Evolutionary conservation across 768 basidiomycete species (phyloP).

Genomic region (Hericium coralloides): DNA sequence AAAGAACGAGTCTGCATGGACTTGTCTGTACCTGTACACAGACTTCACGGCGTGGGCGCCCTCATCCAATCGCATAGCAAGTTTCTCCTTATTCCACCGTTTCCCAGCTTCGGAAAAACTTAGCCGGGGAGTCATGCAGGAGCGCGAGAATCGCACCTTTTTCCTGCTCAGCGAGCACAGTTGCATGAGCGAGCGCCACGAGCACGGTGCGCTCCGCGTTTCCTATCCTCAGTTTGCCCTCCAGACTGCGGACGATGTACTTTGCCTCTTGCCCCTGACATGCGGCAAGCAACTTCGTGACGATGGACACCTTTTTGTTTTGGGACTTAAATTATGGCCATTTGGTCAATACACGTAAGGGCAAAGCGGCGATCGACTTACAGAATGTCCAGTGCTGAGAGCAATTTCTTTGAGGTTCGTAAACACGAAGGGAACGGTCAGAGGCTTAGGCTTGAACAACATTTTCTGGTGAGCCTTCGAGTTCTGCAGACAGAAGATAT

Average conservation of each 20-base stretch:
- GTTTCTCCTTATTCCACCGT: conserved; percentile 65
- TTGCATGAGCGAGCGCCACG: conserved; percentile 88
- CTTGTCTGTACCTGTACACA: conserved; percentile 71
- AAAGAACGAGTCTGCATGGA: neutral
- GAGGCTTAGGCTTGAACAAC: conserved; percentile 86
- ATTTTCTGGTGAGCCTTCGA: conserved; percentile 92
- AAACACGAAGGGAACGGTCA: conserved; percentile 87
- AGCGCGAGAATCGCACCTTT: conserved; percentile 27
- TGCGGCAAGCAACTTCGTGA: conserved; percentile 87
- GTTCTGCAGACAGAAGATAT: conserved; percentile 39
- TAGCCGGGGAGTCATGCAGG: neutral
- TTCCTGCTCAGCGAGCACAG: conserved; percentile 74
- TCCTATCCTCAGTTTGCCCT: conserved; percentile 95
- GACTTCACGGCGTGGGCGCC: conserved; percentile 72
- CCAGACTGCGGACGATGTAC: conserved; percentile 90
- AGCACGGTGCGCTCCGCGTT: conserved; percentile 95
- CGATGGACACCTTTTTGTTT: conserved; percentile 89
- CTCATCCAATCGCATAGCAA: conserved; percentile 66
- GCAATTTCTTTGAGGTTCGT: conserved; percentile 88
- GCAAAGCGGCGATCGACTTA: conserved; percentile 25
- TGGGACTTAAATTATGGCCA: conserved; percentile 56
- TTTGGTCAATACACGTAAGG: conserved; percentile 1
- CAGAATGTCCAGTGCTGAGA: conserved; percentile 72
- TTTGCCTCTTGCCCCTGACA: conserved; percentile 92
- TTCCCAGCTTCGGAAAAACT: conserved; percentile 43